Evolutionary conservation across 345 rosid genomes (phyloP), one percentile per base, ranked within the genome.

Genomic region (Theobroma cacao): DNA sequence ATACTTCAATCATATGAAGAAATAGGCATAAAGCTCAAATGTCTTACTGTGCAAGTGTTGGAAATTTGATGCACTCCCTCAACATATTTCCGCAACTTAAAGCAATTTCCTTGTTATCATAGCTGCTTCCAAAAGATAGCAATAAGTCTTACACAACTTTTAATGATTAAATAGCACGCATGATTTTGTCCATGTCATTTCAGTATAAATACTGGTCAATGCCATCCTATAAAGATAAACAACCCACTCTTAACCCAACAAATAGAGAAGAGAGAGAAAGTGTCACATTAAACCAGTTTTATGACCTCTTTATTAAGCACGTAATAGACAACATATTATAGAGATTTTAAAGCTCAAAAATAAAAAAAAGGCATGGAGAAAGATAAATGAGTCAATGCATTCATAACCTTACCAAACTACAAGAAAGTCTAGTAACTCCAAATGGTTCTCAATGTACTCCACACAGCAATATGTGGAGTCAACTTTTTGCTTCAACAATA

Each of bases 1-100:
- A 56, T 28, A 53, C 36, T 63, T 63, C 34, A 76, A 67, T 43
- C 28, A 71, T 55, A 45, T 28, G 28, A 76, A 82, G 31, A 81
- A 28, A 84, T 34, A 40, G 63, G 64, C 38, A 78, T 75, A 84
- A 62, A 67, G 63, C 63, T 67, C 9, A 56, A 79, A 76, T 82
- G 76, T 72, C 96, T 93, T 93, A 95, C 99, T 89, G 92, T 47
- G 99, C 94, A 81, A 95, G 94, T 61, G 85, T 79, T n/a, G 91
- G 93, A 85, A 93, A 92, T 82, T 93, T 95, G 87, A 93, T 88
- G 91, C 99, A 95, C 87, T 93, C 99, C 87, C 98, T 90, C 83
- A 95, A 84, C 97, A 93, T 92, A 81, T 81, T 89, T 87, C 99
- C 99, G 77, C 94, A 92, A 83, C 87, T 89, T 84, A 91, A 79